Percentiles rank a stretch among this genome's conserved stretches.
phyloP scores from a whole-genome alignment of 768 basidiomycete species.

The Leucosporidium scottii region DNA sequence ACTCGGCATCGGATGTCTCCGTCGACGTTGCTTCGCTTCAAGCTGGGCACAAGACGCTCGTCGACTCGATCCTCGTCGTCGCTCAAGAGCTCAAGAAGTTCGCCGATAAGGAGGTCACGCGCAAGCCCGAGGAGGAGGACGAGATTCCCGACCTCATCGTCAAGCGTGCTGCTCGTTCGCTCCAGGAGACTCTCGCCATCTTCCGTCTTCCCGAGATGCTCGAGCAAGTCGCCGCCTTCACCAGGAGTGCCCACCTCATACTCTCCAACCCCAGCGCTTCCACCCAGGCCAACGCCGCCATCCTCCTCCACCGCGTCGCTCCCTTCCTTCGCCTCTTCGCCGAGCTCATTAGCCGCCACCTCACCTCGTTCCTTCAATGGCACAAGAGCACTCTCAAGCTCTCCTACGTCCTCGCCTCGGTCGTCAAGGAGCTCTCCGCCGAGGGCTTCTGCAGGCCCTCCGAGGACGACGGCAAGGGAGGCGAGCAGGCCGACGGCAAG shows the following conservation, averaged over 20 bases:
- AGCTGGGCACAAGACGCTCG: conserved; percentile 47
- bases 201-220: conserved; percentile 24
- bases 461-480: conserved; percentile 51
- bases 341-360: conserved; percentile 53
- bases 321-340: conserved; percentile 71
- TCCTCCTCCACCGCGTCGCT: conserved; percentile 47
- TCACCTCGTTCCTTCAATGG: conserved; percentile 58
- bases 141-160: conserved; percentile 28
- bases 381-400: conserved; percentile 77
- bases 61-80: conserved; percentile 55
- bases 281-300: conserved; percentile 2
- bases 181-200: conserved; percentile 1
- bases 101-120: not conserved
- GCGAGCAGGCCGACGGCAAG: conserved; percentile 46
- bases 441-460: conserved; percentile 85
- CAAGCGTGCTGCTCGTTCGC: not conserved
- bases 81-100: conserved; percentile 28
- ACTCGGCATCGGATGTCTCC: too few relatives aligned
- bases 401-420: conserved; percentile 64
- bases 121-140: conserved; percentile 6
- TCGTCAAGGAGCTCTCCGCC: conserved; percentile 63
- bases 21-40: conserved; percentile 9
- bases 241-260: conserved; percentile 1
- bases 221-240: conserved; percentile 12
- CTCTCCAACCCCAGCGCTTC: not conserved